A percentile compares a stretch with the other conserved stretches of the same genome.
phyloP scores from a whole-genome alignment of 306 rosid genomes.

The Biancaea sappan region DNA sequence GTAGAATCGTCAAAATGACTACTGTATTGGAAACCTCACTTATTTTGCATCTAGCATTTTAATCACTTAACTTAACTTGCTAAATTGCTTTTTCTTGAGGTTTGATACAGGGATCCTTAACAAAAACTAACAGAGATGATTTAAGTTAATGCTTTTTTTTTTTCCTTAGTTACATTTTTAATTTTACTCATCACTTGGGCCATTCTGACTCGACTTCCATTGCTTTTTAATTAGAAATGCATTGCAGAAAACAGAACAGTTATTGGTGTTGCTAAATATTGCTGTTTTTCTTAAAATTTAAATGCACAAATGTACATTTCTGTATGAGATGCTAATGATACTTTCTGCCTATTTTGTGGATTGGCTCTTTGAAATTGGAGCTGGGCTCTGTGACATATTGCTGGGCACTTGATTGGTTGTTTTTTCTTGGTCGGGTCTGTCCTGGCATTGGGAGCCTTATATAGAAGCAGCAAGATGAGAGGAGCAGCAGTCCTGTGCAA shows the following conservation, averaged over 20 bases:
- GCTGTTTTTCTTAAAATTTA: background rate
- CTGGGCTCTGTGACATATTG: slow-evolving; percentile 91
- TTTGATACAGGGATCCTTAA: background rate
- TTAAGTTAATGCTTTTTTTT: background rate
- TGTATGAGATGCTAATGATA: slow-evolving; percentile 62
- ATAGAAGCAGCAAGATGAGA: slow-evolving; percentile 81
- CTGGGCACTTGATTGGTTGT: slow-evolving; percentile 73
- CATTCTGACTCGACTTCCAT: background rate
- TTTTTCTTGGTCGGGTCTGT: slow-evolving; percentile 72
- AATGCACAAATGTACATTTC: background rate
- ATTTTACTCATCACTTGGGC: background rate
- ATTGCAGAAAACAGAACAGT: background rate
- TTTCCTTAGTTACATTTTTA: background rate
- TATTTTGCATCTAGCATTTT: background rate
- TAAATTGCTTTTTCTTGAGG: background rate
- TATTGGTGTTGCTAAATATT: background rate
- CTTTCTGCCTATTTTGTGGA: slow-evolving; percentile 70
- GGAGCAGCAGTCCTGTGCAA: slow-evolving; percentile 82
- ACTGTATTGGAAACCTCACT: background rate
- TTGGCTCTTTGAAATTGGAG: slow-evolving; percentile 98
- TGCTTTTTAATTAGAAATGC: slow-evolving; percentile 19
- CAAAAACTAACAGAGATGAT: background rate
- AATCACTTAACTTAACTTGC: background rate
- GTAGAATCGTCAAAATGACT: slow-evolving; percentile 10
- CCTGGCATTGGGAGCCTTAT: slow-evolving; percentile 87